Evolutionary conservation across 345 rosid species (phyloP).

Genomic region (Moricandia moricandioides): DNA sequence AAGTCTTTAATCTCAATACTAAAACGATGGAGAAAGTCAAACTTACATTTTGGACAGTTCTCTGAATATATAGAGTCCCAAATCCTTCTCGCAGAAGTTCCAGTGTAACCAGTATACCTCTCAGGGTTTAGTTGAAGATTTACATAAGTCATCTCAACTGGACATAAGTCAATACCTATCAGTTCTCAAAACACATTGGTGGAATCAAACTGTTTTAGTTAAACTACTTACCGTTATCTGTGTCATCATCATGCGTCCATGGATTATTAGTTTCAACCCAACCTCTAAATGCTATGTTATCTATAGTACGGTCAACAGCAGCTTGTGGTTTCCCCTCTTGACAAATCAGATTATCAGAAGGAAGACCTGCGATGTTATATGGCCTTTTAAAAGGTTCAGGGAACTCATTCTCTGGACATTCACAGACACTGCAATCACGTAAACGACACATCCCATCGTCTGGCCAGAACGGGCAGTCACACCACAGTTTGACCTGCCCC

Average conservation of each 20-base stretch:
- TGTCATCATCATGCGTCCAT: slow-evolving; percentile 96
- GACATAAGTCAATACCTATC: slow-evolving; percentile 22
- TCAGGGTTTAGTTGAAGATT: slow-evolving; percentile 89
- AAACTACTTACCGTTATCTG: slow-evolving; percentile 60
- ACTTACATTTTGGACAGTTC: slow-evolving; percentile 85
- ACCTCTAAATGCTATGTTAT: slow-evolving; percentile 71
- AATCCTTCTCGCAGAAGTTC: slow-evolving; percentile 92
- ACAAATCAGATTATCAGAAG: slow-evolving; percentile 64
- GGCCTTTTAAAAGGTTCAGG: slow-evolving; percentile 72
- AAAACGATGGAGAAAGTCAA: background rate
- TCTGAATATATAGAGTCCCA: slow-evolving; percentile 93
- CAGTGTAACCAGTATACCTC: slow-evolving; percentile 78
- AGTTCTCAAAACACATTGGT: background rate
- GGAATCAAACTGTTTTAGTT: background rate
- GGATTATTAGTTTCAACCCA: slow-evolving; percentile 92
- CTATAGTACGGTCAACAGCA: slow-evolving; percentile 86
- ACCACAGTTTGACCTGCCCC: slow-evolving; percentile 85
- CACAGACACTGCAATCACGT: slow-evolving; percentile 97
- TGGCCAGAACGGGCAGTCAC: slow-evolving; percentile 97
- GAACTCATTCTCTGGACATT: slow-evolving; percentile 92
- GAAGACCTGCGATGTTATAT: slow-evolving; percentile 42
- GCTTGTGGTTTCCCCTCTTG: slow-evolving; percentile 96
- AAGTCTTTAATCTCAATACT: background rate
- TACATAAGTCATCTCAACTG: slow-evolving; percentile 90
- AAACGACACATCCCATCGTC: slow-evolving; percentile 96